Evolutionary conservation across 805 yeast species (phyloP), one percentile per base, ranked within the genome.

Genomic region (Metschnikowia lachancei): DNA sequence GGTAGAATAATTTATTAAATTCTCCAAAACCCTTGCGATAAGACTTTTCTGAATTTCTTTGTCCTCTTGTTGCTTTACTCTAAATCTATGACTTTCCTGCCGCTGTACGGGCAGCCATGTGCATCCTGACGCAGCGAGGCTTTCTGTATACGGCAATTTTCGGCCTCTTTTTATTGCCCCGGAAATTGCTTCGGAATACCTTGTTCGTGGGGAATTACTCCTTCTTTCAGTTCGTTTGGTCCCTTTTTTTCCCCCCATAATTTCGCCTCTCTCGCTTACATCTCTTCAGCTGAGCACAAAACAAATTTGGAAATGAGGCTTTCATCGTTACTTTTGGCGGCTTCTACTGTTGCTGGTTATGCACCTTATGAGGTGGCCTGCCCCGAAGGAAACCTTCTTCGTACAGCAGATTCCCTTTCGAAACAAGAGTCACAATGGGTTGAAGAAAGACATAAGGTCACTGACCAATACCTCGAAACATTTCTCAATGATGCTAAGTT

Each of bases 401-500:
- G 59, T 3, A 34, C 32, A 6, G 59, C 59, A 16, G 16, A 30
- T 22, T 38, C 26, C 4, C 50, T 55, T 14, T 46, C 52, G 3
- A 33, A 32, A 12, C 41, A 45, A 24, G 59, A 55, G 24, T 18
- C 50, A 2, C 49, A 42, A 35, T 55, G 59, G 59, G 29, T 55
- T 13, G 16, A 37, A 20, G 51, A 49, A 24, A 42, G 58, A 14
- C 46, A 75, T 55, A 62, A 65, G 41, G 64, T 70, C 42, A 77
- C 83, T 4, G 70, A 70, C 50, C 67, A 65, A 43, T 69, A 73
- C 53, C 65, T 80, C 54, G 67, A 69, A 49, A 54, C 67, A 32
- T 82, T 77, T 53, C 66, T 80, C 48, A 56, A 66, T 3, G 69
- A 74, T 19, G 73, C 80, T 4, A 69, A 70, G 38, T 61, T 78